Evolutionary conservation across 352 stramenopile species (phyloP).

Genomic region (Pythium brachiatum): DNA sequence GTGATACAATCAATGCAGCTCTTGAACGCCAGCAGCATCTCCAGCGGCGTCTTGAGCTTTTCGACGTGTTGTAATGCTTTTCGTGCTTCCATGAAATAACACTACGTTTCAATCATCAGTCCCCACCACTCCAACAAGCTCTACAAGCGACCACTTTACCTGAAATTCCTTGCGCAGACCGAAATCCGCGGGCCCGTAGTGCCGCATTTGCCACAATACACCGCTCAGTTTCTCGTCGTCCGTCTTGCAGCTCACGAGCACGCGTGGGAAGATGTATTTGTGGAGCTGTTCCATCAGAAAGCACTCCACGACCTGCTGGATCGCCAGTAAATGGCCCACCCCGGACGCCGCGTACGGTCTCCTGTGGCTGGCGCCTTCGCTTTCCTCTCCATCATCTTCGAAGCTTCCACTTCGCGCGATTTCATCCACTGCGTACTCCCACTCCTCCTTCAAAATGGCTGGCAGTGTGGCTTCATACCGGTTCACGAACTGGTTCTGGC

Average conservation of each 20-base stretch:
- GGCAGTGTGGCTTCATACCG: slow-evolving; percentile 47
- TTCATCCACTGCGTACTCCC: slow-evolving; percentile 52
- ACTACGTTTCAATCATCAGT: too few relatives aligned
- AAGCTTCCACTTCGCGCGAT: slow-evolving; percentile 49
- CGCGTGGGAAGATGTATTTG: slow-evolving; percentile 44
- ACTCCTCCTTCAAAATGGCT: slow-evolving; percentile 48
- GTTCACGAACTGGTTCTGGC: slow-evolving; percentile 41
- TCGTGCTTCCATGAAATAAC: slow-evolving; percentile 38
- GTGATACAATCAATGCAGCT: slow-evolving; percentile 58
- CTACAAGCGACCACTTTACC: slow-evolving; percentile 22
- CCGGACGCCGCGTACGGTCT: slow-evolving; percentile 13
- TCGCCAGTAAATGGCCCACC: slow-evolving; percentile 50
- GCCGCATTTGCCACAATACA: slow-evolving; percentile 50
- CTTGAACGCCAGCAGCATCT: slow-evolving; percentile 77
- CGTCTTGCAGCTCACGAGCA: slow-evolving; percentile 42
- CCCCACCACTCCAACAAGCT: too few relatives aligned
- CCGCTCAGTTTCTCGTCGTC: slow-evolving; percentile 45
- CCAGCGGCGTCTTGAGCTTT: slow-evolving; percentile 58
- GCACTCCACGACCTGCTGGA: slow-evolving; percentile 79
- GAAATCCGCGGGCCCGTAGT: slow-evolving; percentile 69
- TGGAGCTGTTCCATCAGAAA: slow-evolving; percentile 79
- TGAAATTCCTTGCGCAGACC: slow-evolving; percentile 68
- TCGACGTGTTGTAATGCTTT: slow-evolving; percentile 36
- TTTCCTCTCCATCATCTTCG: slow-evolving; percentile 35
- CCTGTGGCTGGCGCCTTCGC: neutral